Evolutionary conservation across 208 protist species (phyloP), one percentile per base, ranked within the genome.

Genomic region (Lotmaria passim): DNA sequence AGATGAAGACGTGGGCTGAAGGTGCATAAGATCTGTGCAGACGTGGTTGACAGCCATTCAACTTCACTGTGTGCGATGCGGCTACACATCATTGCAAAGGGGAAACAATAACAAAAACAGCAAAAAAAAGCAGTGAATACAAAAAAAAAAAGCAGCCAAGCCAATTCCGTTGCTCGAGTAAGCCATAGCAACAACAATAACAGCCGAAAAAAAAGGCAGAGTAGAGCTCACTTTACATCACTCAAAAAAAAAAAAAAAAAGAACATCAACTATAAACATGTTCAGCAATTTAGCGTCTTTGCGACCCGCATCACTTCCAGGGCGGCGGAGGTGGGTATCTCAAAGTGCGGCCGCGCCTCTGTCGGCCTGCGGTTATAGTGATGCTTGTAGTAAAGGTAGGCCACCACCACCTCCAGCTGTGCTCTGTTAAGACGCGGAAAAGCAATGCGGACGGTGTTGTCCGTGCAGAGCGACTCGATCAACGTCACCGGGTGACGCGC

Each of bases 331-430:
- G 71, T 2, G 4, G 86, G 89, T 12, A 96, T 75, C 41, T 78
- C 44, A 53, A 97, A 95, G 14, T 64, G 52, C 19, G 86, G 85
- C 23, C 93, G 82, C 24, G 67, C 43, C 30, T 83, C 83, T 12
- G 48, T 58, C 28, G 74, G 56, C 5, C 58, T 65, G n/a, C 87
- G 75, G 14, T 94, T 91, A 51, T 95, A 95, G 24, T 76, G 68
- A 53, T 89, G 78, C 61, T 97, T 97, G 77, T 91, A 94, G 70
- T 96, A 89, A 24, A 95, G 63, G 64, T 97, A 97, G 41, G 81
- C 75, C 28, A 97, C 59, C 4, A 94, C 48, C 34, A 79, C 75
- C 23, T 95, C 86, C 14, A 97, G 72, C 28, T 81, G 73, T 28
- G 64, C 50, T 17, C 82, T 72, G n/a, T 57, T 38, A 17, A 83